phyloP scores from a whole-genome alignment of 305 asterid species.

The Fraxinus sp. region DNA sequence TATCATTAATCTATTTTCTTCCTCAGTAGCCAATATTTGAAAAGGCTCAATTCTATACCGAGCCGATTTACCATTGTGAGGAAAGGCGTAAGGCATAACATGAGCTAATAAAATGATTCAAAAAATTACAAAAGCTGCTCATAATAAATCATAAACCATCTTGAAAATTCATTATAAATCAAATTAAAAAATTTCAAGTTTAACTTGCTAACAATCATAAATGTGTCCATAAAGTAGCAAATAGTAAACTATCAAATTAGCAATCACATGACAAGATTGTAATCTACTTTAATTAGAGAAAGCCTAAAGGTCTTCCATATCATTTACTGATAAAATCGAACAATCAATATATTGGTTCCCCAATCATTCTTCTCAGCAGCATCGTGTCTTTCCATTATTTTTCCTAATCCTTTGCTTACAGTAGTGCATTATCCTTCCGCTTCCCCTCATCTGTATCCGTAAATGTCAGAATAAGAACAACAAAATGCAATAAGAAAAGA shows the following conservation, averaged over 20 bases:
- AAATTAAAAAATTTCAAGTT: background rate
- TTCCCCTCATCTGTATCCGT: background rate
- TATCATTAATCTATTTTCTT: background rate
- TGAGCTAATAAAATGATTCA: background rate
- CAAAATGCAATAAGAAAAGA: background rate
- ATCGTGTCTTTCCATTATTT: background rate
- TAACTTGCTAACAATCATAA: background rate
- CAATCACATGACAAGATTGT: background rate
- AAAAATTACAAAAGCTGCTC: background rate
- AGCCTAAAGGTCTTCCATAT: background rate
- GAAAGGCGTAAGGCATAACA: background rate
- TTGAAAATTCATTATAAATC: background rate
- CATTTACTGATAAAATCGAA: background rate
- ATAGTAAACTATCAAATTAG: background rate
- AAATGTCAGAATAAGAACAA: background rate
- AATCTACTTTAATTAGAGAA: background rate
- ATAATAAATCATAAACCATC: background rate
- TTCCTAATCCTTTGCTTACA: background rate
- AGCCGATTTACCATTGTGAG: background rate
- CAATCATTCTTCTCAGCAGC: background rate
- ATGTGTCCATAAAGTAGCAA: background rate
- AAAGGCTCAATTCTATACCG: background rate
- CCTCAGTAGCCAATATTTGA: background rate
- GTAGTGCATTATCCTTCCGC: background rate
- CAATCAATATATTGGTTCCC: background rate